These are phyloP conservation scores for Aspergillus cavernicola DNA, from an alignment of 495 filamentous ascomycete species.

Conservation along the genomic window DNA sequence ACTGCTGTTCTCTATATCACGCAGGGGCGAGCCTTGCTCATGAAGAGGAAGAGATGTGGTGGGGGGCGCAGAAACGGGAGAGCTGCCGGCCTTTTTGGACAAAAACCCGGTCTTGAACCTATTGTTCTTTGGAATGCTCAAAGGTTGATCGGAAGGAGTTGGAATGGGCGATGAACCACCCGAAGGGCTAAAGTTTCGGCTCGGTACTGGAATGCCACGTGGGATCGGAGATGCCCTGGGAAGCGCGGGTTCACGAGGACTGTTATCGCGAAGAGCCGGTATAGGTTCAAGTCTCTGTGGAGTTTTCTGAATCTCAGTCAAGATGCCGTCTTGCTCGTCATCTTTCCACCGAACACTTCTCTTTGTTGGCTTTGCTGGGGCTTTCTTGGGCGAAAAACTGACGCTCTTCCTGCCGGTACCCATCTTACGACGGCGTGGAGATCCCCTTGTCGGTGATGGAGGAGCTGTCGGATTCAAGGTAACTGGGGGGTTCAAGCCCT, in stretches of 20 bases:
- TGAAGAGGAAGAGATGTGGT: constrained; percentile 56
- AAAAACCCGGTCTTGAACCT: constrained; percentile 93
- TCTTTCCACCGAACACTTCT: constrained; percentile 88
- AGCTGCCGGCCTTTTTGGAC: constrained; percentile 65
- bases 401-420: constrained; percentile 69
- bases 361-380: constrained; percentile 58
- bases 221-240: constrained; percentile 45
- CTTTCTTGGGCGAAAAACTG: constrained; percentile 80
- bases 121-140: constrained; percentile 52
- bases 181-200: constrained; percentile 32
- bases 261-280: constrained; percentile 41
- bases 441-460: constrained; percentile 61
- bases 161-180: constrained; percentile 30
- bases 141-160: constrained; percentile 27
- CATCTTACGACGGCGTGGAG: constrained; percentile 75
- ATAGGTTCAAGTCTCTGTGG: constrained; percentile 57
- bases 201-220: constrained; percentile 41
- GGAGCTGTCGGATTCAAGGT: constrained; percentile 37
- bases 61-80: constrained; percentile 59
- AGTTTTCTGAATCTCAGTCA: constrained; percentile 87
- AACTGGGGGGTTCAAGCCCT: constrained; percentile 26
- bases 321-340: constrained; percentile 75
- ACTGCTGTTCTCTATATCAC: constrained; percentile 59
- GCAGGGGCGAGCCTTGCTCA: constrained; percentile 61
- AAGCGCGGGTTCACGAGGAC: constrained; percentile 44